A percentile compares a stretch with the other conserved stretches of the same genome.
phyloP scores from a whole-genome alignment of 345 rosid species.

The Eucalyptus polyanthemos region DNA sequence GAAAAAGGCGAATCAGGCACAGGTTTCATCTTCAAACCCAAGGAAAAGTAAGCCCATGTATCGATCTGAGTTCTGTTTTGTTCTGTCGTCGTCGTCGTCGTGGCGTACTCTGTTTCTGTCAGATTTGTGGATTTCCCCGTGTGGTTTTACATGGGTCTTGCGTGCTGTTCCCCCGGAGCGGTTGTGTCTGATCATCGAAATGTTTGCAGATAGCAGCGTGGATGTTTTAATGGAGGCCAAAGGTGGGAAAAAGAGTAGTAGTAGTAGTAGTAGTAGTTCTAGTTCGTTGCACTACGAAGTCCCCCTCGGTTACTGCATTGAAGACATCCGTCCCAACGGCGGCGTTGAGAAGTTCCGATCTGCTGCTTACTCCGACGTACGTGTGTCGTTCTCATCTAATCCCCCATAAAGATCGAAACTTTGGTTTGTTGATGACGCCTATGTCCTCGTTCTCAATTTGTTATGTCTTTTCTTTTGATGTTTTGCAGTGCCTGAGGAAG shows the following conservation, averaged over 20 bases:
- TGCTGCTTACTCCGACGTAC: constrained; percentile 85
- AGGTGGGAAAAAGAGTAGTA: constrained; percentile 45
- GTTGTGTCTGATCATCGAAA: neutral
- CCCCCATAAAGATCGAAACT: neutral
- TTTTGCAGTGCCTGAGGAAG: constrained; percentile 62
- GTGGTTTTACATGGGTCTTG: neutral
- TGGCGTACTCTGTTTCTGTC: neutral
- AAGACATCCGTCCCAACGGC: constrained; percentile 85
- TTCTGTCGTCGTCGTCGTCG: neutral
- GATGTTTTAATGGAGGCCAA: constrained; percentile 76
- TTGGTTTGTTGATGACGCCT: neutral
- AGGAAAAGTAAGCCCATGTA: neutral
- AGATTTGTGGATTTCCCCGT: neutral
- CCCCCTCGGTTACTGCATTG: constrained; percentile 82
- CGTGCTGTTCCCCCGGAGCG: neutral
- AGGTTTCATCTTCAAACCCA: neutral
- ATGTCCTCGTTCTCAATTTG: neutral
- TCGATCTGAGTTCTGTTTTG: neutral
- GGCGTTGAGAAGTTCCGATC: constrained; percentile 80
- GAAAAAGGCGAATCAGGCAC: neutral
- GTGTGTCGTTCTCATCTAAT: constrained; percentile 1
- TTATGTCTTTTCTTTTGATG: neutral
- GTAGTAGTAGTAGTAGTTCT: constrained; percentile 19
- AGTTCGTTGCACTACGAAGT: constrained; percentile 46
- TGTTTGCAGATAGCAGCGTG: constrained; percentile 19